phyloP scores from a whole-genome alignment of 2,329 filamentous ascomycete genomes.

The Trichoderma citrinoviride region DNA sequence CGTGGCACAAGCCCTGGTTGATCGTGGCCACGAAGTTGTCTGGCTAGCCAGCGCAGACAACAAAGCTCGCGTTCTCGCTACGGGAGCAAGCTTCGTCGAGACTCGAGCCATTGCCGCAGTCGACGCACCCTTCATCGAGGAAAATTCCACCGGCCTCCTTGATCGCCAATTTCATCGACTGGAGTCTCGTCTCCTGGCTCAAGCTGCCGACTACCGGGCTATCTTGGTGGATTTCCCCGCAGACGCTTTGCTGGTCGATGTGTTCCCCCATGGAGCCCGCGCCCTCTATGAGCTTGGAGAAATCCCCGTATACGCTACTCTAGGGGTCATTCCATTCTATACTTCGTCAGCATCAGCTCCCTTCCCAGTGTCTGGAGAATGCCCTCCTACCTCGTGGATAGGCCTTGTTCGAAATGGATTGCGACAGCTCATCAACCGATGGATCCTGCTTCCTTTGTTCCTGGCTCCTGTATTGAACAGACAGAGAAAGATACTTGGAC shows the following conservation, averaged over 20 bases:
- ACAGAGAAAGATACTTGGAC: constrained; percentile 32
- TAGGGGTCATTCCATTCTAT: constrained; percentile 42
- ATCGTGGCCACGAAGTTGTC: constrained; percentile 38
- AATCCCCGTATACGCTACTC: constrained; percentile 37
- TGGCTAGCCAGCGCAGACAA: constrained; percentile 40
- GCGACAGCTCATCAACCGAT: constrained; percentile 30
- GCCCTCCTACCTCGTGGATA: constrained; percentile 31
- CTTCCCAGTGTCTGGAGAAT: constrained; percentile 33
- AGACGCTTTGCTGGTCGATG: constrained; percentile 39
- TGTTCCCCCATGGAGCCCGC: constrained; percentile 38
- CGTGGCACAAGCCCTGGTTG: constrained; percentile 38
- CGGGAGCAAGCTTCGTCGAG: constrained; percentile 36
- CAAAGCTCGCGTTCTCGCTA: constrained; percentile 34
- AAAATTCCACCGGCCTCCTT: constrained; percentile 34
- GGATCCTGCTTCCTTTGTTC: constrained; percentile 30
- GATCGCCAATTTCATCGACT: constrained; percentile 31
- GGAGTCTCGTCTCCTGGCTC: constrained; percentile 33
- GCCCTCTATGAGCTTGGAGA: constrained; percentile 38
- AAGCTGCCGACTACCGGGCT: constrained; percentile 38
- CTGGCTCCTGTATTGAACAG: constrained; percentile 33
- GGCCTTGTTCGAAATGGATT: constrained; percentile 31
- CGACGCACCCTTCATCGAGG: constrained; percentile 32
- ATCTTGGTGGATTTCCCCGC: constrained; percentile 31
- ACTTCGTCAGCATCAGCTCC: constrained; percentile 33
- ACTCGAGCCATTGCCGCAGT: constrained; percentile 34